Evolutionary conservation across 2,329 filamentous ascomycete genomes (phyloP), one percentile per base, ranked within the genome.

Genomic region (Thielaviopsis euricoi): DNA sequence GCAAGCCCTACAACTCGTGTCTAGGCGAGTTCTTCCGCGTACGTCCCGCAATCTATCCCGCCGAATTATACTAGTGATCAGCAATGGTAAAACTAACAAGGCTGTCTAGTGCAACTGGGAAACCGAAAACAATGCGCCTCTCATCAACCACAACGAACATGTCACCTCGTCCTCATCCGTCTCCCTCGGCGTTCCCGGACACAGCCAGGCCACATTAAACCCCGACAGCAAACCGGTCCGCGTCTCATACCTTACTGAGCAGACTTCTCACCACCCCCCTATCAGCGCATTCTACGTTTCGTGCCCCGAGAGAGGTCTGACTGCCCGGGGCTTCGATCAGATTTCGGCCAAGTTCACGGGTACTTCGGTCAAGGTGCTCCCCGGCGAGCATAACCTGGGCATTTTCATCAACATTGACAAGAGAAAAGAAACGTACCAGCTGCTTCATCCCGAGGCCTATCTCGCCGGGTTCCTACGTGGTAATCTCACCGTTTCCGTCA

Each of bases 1-100:
- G 91, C 82, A 98, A 98, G 72, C 93, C 93, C 12, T 98, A 98
- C 74, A 98, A 98, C 72, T 96, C 90, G 53, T 90, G 89, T 40
- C 73, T 98, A 55, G 93, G 93, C 63, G 93, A 98, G 74, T 98
- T 98, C 73, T 98, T 98, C 74, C 81, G 89, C 73, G 87, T 90
- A 75, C 66, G 82, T 74, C 46, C 22, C 23, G 55, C 29, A 43
- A 21, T 48, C 23, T 58, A 49, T 23, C 19, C 21, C 21, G 7
- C 33, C 13, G 15, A 49, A 21, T 23, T 9, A 33, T 10, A 21
- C 10, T 23, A 12, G 33, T 23, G 15, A 55, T 21, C 40, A 22
- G 15, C 46, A 29, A 13, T 23, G 19, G 7, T 52, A 57, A n/a
- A n/a, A n/a, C 50, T 60, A 60, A 60, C 40, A 23, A 15, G 4